Percentiles rank a stretch among this genome's conserved stretches.
phyloP scores from a whole-genome alignment of 768 basidiomycete species.

The Rhizopogon vesiculosus region DNA sequence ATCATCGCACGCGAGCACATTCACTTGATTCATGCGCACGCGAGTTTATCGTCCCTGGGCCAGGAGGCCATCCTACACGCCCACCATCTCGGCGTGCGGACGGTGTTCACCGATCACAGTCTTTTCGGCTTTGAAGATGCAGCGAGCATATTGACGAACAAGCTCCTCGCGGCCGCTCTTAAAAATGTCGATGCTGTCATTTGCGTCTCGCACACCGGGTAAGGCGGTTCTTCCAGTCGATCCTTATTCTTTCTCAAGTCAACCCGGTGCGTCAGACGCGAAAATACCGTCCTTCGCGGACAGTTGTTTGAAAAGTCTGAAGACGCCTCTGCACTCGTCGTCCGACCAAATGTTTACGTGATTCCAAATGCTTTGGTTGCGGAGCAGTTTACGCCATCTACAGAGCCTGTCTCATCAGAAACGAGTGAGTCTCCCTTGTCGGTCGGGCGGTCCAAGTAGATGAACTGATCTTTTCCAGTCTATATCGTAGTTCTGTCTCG shows the following conservation, averaged over 20 bases:
- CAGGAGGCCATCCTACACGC: constrained; percentile 92
- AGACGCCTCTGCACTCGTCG: constrained; percentile 38
- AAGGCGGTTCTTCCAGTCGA: constrained; percentile 14
- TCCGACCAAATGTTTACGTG: constrained; percentile 71
- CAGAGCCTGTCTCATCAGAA: constrained; percentile 38
- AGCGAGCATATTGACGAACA: constrained; percentile 96
- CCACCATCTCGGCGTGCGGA: constrained; percentile 79
- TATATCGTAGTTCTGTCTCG: constrained; percentile 90
- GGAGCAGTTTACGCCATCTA: constrained; percentile 75
- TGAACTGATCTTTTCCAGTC: constrained; percentile 40
- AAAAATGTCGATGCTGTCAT: constrained; percentile 92
- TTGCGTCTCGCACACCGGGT: constrained; percentile 97
- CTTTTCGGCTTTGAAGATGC: constrained; percentile 97
- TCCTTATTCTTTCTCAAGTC: background rate
- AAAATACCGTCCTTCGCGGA: constrained; percentile 91
- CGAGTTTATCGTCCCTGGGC: constrained; percentile 82
- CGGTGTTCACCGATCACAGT: constrained; percentile 96
- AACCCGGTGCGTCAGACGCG: constrained; percentile 57
- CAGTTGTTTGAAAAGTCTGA: constrained; percentile 57
- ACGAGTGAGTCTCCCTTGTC: constrained; percentile 42
- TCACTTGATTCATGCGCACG: constrained; percentile 87
- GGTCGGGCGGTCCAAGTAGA: background rate
- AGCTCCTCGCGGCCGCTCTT: constrained; percentile 81
- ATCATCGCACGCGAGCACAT: constrained; percentile 86
- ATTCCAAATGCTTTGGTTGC: constrained; percentile 92